Percentiles rank a stretch among this genome's conserved stretches.
phyloP scores from a whole-genome alignment of 2,329 filamentous ascomycete genomes.

The Pseudomassariella vexata region DNA sequence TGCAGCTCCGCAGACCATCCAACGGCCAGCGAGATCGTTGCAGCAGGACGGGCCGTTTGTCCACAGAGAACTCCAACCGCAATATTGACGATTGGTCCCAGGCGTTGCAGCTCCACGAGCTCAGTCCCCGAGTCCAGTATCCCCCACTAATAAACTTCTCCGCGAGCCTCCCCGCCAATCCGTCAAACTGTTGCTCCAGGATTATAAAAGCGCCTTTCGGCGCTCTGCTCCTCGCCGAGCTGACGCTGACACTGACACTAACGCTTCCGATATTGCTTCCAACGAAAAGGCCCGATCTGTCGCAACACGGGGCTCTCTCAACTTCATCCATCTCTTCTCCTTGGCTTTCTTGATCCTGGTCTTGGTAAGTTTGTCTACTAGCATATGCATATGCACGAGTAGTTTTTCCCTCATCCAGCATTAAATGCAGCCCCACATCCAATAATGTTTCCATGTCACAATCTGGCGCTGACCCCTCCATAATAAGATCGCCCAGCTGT shows the following conservation, averaged over 20 bases:
- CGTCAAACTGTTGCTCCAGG: slow-evolving; percentile 7
- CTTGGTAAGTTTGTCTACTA: slow-evolving; percentile 21
- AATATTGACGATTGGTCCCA: no score
- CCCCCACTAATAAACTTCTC: no score
- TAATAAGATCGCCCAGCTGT: slow-evolving; percentile 44
- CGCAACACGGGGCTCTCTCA: slow-evolving; percentile 9
- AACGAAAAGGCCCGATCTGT: slow-evolving; percentile 9
- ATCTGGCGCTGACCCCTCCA: slow-evolving; percentile 14
- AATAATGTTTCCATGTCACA: no score
- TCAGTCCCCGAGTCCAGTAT: no score
- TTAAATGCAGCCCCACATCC: no score
- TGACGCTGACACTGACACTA: slow-evolving; percentile 4
- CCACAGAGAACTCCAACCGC: no score
- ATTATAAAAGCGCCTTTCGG: slow-evolving; percentile 5
- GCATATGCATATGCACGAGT: slow-evolving; percentile 9
- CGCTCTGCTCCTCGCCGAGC: slow-evolving; percentile 2
- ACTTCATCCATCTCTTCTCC: slow-evolving; percentile 22
- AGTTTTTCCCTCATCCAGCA: slow-evolving; percentile 12
- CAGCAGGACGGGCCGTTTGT: no score
- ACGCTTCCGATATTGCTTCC: slow-evolving; percentile 3
- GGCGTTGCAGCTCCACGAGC: no score
- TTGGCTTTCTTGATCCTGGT: slow-evolving; percentile 21
- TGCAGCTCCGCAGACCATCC: slow-evolving; percentile 6
- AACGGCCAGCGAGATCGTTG: slow-evolving; percentile 3
- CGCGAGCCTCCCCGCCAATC: not conserved